A percentile compares a stretch with the other conserved stretches of the same genome.
These are phyloP conservation scores for Aspergillus sergii DNA, from an alignment of 2,329 filamentous ascomycete species.

Conservation along the genomic window DNA sequence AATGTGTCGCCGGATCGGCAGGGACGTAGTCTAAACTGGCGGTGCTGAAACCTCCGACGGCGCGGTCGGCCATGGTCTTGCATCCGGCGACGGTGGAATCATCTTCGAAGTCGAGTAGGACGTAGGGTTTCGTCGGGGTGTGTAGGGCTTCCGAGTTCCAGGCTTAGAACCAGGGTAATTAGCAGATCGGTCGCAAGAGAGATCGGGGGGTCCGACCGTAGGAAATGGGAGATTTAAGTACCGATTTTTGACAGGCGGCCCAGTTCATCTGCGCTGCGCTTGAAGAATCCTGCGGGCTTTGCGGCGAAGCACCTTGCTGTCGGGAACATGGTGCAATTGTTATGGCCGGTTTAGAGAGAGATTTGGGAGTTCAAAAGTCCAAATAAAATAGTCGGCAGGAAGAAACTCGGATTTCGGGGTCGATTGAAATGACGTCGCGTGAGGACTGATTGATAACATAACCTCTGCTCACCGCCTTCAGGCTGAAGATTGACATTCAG, in stretches of 20 bases:
- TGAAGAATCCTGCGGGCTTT: slow-evolving; percentile 55
- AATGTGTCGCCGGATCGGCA: slow-evolving; percentile 44
- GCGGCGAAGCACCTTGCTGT: slow-evolving; percentile 42
- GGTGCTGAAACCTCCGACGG: slow-evolving; percentile 83
- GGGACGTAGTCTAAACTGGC: slow-evolving; percentile 69
- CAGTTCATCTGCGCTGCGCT: slow-evolving; percentile 62
- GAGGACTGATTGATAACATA: neutral
- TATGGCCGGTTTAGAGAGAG: neutral
- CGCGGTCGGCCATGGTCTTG: slow-evolving; percentile 82
- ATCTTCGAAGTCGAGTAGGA: slow-evolving; percentile 46
- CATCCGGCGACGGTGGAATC: slow-evolving; percentile 36
- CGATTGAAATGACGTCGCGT: neutral
- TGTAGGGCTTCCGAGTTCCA: slow-evolving; percentile 44
- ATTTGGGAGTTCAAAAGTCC: neutral
- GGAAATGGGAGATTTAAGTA: slow-evolving; percentile 32
- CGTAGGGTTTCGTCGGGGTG: slow-evolving; percentile 42
- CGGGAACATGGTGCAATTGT: slow-evolving; percentile 38
- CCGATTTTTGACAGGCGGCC: slow-evolving; percentile 58
- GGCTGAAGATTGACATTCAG: too few species aligned
- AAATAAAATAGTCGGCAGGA: neutral
- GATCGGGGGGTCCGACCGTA: neutral
- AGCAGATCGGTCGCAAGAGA: neutral
- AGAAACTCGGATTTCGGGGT: neutral
- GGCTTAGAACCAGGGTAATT: slow-evolving; percentile 30
- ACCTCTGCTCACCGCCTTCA: neutral